phyloP scores from a whole-genome alignment of 306 rosid genomes.

The Gleditsia sinensis region DNA sequence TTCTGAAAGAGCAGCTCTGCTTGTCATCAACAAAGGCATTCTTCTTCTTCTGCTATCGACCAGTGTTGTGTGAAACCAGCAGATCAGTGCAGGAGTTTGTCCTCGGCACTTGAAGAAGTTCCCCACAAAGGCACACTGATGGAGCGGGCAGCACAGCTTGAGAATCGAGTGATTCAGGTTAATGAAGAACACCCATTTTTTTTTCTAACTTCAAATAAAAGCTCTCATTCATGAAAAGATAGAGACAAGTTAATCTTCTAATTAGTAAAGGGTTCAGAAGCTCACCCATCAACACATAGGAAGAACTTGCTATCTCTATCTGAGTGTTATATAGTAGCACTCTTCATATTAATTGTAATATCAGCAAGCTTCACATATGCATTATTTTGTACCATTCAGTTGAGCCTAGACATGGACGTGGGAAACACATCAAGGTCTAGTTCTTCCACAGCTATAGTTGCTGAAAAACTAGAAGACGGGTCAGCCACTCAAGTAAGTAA shows the following conservation, averaged over 20 bases:
- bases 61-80: neutral
- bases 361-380: no score
- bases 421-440: constrained; percentile 43
- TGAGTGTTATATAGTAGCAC: neutral
- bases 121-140: constrained; percentile 44
- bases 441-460: constrained; percentile 23
- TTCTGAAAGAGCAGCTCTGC: constrained; percentile 43
- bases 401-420: constrained; percentile 28
- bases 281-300: neutral
- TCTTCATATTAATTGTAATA: no score
- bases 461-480: constrained; percentile 21
- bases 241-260: no score
- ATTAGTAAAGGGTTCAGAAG: no score
- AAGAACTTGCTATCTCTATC: neutral
- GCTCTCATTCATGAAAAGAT: neutral
- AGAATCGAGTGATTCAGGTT: constrained; percentile 46
- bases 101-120: constrained; percentile 48
- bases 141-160: constrained; percentile 44
- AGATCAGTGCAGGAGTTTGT: constrained; percentile 33
- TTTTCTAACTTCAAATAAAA: neutral
- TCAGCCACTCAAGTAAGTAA: neutral
- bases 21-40: neutral
- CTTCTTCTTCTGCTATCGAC: neutral
- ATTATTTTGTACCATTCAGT: constrained; percentile 24
- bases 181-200: neutral